A percentile compares a stretch with the other conserved stretches of the same genome.
Evolutionary conservation across 2,329 filamentous ascomycete species (phyloP).

Genomic region (Fusarium oxysporum): DNA sequence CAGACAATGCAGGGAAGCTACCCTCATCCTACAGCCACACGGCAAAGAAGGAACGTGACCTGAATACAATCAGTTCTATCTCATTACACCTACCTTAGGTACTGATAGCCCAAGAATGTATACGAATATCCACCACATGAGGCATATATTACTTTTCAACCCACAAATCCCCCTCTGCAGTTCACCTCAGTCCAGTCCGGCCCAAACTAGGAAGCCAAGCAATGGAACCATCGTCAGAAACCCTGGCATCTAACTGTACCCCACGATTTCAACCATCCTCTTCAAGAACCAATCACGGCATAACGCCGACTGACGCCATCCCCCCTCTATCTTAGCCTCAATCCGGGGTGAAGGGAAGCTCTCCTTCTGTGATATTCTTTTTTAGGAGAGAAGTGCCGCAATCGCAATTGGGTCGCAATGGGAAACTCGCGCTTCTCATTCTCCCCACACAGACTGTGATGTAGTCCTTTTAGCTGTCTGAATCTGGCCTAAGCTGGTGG

Average conservation of each 20-base stretch:
- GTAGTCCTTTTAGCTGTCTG: constrained; percentile 12
- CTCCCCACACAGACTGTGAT: constrained; percentile 5
- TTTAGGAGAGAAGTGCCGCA: constrained; percentile 7
- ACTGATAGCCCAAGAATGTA: background rate
- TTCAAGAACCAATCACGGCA: constrained; percentile 13
- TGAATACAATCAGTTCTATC: background rate
- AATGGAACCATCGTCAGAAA: constrained; percentile 1
- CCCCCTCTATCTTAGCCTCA: constrained; percentile 6
- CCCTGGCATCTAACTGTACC: constrained; percentile 18
- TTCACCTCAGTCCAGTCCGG: background rate
- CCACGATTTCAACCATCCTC: constrained; percentile 17
- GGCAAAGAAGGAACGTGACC: background rate
- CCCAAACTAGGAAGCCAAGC: constrained; percentile 2
- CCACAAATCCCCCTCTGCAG: background rate
- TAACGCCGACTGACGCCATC: background rate
- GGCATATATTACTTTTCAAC: constrained; percentile 7
- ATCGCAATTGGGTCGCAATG: constrained; percentile 5
- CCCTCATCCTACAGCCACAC: background rate
- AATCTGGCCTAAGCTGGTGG: constrained; percentile 20
- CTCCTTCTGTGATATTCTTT: background rate
- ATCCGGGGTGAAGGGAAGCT: background rate
- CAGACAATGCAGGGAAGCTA: background rate
- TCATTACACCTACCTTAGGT: background rate
- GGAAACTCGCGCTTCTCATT: background rate
- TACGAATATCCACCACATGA: background rate